phyloP scores from a whole-genome alignment of 202 grass and related monocot species.

The Panicum virgatum region DNA sequence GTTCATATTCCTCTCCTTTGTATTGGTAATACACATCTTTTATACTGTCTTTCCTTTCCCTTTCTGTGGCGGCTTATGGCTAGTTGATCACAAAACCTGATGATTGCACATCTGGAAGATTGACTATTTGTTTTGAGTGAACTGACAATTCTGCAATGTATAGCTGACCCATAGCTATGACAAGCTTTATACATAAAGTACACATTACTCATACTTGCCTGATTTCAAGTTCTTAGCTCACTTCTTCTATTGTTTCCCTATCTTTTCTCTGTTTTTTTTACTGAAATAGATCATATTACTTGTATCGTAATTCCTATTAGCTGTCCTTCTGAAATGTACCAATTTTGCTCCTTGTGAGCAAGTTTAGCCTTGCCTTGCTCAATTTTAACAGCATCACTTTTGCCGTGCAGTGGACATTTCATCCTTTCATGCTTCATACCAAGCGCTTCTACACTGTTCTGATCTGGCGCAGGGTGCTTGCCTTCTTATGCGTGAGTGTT shows the following conservation, averaged over 20 bases:
- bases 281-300: neutral
- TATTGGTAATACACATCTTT: slow-evolving; percentile 51
- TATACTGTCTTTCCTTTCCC: neutral
- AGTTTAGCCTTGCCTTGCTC: slow-evolving; percentile 21
- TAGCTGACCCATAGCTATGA: neutral
- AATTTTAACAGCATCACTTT: neutral
- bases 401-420: slow-evolving; percentile 77
- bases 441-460: slow-evolving; percentile 82
- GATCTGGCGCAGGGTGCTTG: slow-evolving; percentile 70
- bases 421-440: slow-evolving; percentile 76
- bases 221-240: neutral
- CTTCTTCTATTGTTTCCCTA: neutral
- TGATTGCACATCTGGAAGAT: neutral
- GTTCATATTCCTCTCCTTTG: slow-evolving; percentile 70
- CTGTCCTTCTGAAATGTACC: neutral
- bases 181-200: neutral
- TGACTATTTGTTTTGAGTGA: neutral
- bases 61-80: neutral
- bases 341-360: neutral
- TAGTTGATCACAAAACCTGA: neutral
- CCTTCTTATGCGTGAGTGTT: slow-evolving; percentile 71
- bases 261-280: neutral
- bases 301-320: neutral
- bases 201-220: neutral
- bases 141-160: neutral